Percentiles rank a stretch among this genome's conserved stretches.
Conservation (phyloP, 495 filamentous ascomycete species). For the Daldinia grandis region DNA sequence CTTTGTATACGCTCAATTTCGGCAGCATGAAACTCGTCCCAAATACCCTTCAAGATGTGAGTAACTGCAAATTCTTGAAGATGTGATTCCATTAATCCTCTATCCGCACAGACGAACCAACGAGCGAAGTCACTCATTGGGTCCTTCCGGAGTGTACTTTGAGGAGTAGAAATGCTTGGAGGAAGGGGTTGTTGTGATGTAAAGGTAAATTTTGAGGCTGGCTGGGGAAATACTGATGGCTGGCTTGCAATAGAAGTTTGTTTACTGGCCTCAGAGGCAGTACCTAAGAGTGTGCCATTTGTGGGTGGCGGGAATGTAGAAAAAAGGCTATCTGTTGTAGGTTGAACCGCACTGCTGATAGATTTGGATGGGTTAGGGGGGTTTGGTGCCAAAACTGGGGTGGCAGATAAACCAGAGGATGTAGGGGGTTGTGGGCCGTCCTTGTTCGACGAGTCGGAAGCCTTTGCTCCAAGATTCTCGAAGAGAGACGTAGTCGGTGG, state of each 20-base stretch:
- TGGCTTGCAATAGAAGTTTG: background rate
- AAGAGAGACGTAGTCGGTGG: background rate
- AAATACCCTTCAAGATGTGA: slow-evolving; percentile 46
- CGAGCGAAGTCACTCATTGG: slow-evolving; percentile 51
- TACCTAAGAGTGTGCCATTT: background rate
- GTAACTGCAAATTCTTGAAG: slow-evolving; percentile 50
- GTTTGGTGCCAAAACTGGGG: background rate
- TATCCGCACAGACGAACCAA: slow-evolving; percentile 58
- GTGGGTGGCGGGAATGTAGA: background rate
- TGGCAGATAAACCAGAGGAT: background rate
- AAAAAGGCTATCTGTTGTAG: background rate
- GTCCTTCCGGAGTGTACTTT: slow-evolving; percentile 35
- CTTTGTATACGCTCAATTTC: slow-evolving; percentile 48
- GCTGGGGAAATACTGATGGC: background rate
- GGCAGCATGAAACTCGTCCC: slow-evolving; percentile 45
- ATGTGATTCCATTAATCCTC: slow-evolving; percentile 51
- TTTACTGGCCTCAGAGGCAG: background rate
- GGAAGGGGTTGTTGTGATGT: background rate
- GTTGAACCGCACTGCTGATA: slow-evolving; percentile 1
- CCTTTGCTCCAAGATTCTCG: background rate
- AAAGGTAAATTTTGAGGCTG: background rate
- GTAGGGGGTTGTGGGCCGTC: slow-evolving; percentile 2
- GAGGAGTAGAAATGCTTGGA: background rate
- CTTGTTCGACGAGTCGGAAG: slow-evolving; percentile 10
- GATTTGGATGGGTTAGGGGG: background rate